Conservation (phyloP, 1,139 yeast genomes). For the Scheffersomyces titani region DNA sequence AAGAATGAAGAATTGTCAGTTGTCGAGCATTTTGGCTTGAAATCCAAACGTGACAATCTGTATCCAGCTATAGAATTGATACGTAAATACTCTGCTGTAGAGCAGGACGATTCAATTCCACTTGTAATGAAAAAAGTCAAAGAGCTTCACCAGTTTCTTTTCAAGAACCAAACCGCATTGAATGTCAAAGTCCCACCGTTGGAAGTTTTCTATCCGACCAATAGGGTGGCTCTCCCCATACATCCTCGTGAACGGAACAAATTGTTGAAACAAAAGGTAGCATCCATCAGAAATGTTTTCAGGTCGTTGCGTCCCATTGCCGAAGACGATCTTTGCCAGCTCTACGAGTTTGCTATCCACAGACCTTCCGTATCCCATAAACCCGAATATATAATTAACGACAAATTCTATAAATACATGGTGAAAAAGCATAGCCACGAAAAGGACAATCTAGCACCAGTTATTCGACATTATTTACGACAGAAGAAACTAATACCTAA, state of each 20-base stretch:
- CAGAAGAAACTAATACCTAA: conserved; percentile 32
- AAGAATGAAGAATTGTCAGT: conserved; percentile 11
- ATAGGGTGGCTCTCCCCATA: conserved; percentile 33
- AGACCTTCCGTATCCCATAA: conserved; percentile 5
- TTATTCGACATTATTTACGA: conserved; percentile 19
- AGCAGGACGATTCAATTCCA: not conserved
- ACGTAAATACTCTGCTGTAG: not conserved
- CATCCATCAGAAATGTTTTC: conserved; percentile 21
- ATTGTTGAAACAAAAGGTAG: conserved; percentile 25
- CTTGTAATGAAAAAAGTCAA: conserved; percentile 13
- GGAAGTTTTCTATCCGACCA: conserved; percentile 36
- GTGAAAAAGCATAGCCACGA: conserved; percentile 19
- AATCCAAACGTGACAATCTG: not conserved
- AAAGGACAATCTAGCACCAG: conserved; percentile 12
- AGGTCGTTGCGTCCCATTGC: conserved; percentile 24
- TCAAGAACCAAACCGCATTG: conserved; percentile 16
- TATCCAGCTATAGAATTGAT: conserved; percentile 1
- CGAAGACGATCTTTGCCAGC: conserved; percentile 15
- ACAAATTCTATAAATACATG: conserved; percentile 31
- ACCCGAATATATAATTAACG: conserved; percentile 19
- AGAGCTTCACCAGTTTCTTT: conserved; percentile 24
- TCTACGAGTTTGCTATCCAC: conserved; percentile 17
- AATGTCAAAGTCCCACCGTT: conserved; percentile 26
- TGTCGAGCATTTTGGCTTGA: conserved; percentile 13
- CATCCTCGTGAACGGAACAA: conserved; percentile 29